Evolutionary conservation across 352 stramenopile species (phyloP).

Genomic region (Vaucheria bursata): DNA sequence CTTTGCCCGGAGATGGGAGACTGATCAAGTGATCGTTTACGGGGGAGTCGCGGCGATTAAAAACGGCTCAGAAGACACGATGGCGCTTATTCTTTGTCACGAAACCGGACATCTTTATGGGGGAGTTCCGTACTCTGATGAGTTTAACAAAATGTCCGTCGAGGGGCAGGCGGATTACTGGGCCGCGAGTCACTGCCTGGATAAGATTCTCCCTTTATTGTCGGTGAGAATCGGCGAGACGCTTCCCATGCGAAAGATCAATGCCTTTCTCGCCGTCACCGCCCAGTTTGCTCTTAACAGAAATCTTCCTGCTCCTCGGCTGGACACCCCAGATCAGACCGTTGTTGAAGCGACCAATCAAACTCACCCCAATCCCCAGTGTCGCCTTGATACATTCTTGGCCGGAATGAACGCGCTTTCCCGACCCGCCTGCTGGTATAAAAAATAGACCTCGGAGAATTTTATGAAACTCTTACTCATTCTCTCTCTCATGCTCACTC

Average conservation of each 20-base stretch:
- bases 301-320: not conserved
- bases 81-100: not conserved
- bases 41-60: not conserved
- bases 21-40: not conserved
- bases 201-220: too few species aligned
- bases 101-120: not conserved
- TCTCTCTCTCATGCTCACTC: too few species aligned
- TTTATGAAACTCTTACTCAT: too few species aligned
- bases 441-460: too few species aligned
- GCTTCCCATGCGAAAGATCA: not conserved
- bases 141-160: not conserved
- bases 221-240: not conserved
- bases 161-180: not conserved
- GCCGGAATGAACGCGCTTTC: not conserved
- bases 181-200: not conserved
- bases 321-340: not conserved
- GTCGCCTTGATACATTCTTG: not conserved
- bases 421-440: too few species aligned
- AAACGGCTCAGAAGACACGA: not conserved
- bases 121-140: not conserved
- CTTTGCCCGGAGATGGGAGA: not conserved
- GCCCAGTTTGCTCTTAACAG: not conserved
- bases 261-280: not conserved
- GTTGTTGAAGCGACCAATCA: not conserved
- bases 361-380: not conserved